These are phyloP conservation scores for Isatis lusitanica DNA, from an alignment of 441 rosid genomes.

Conservation along the genomic window DNA sequence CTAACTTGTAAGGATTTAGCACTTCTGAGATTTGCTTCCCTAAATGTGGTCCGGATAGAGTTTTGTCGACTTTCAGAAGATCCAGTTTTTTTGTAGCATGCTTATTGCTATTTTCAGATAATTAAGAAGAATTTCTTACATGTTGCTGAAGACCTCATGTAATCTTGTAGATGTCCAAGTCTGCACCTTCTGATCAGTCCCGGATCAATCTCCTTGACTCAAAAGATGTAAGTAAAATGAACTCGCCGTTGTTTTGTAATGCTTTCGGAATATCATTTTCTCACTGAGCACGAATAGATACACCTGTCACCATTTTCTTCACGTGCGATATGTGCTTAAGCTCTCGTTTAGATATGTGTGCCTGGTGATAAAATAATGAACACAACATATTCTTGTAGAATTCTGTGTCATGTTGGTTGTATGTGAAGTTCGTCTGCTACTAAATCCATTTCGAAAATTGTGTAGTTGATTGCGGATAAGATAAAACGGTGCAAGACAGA, in stretches of 20 bases:
- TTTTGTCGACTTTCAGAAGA: not conserved
- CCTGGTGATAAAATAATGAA: not conserved
- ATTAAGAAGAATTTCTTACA: not conserved
- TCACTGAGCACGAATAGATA: not conserved
- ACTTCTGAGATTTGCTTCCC: not conserved
- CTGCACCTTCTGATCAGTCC: constrained; percentile 91
- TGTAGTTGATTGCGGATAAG: constrained; percentile 83
- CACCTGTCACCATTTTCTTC: not conserved
- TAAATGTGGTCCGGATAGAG: not conserved
- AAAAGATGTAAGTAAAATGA: constrained; percentile 69
- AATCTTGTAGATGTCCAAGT: constrained; percentile 87
- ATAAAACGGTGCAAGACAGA: constrained; percentile 96
- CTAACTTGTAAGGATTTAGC: not conserved
- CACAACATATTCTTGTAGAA: not conserved
- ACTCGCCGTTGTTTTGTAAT: not conserved
- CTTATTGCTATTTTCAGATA: not conserved
- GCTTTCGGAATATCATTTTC: not conserved
- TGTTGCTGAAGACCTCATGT: not conserved
- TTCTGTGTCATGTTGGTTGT: constrained; percentile 5
- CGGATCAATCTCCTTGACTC: constrained; percentile 95
- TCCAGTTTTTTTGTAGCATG: not conserved
- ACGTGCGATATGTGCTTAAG: not conserved
- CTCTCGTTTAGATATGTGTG: not conserved
- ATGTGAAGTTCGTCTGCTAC: not conserved
- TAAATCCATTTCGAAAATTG: not conserved